phyloP scores from a whole-genome alignment of 768 basidiomycete genomes.

The Lentinula sp. region DNA sequence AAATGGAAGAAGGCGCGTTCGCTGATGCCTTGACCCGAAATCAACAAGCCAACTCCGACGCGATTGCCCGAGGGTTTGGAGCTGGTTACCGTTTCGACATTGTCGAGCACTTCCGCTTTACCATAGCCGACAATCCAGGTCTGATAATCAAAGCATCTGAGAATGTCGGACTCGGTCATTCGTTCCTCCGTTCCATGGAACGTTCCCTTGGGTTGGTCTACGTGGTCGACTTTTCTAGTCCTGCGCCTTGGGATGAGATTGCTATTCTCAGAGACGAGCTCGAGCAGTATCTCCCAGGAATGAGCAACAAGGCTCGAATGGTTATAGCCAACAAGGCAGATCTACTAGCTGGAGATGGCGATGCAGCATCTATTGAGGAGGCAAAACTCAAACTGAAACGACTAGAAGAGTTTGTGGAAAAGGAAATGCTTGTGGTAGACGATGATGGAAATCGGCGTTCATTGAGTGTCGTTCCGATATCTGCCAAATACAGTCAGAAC shows the following conservation, averaged over 20 bases:
- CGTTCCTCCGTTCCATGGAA: slow-evolving; percentile 90
- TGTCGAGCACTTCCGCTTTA: slow-evolving; percentile 81
- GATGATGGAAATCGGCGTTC: slow-evolving; percentile 20
- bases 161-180: slow-evolving; percentile 90
- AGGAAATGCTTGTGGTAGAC: slow-evolving; percentile 30
- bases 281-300: slow-evolving; percentile 72
- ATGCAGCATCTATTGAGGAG: slow-evolving; percentile 39
- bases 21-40: slow-evolving; percentile 48
- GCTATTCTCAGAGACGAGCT: slow-evolving; percentile 72
- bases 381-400: slow-evolving; percentile 51
- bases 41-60: slow-evolving; percentile 18
- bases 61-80: slow-evolving; percentile 10
- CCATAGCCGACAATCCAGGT: slow-evolving; percentile 95
- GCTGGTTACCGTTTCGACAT: slow-evolving; percentile 51
- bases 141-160: slow-evolving; percentile 80
- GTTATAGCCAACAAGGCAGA: slow-evolving; percentile 97
- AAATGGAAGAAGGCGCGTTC: slow-evolving; percentile 46
- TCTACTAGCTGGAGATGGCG: slow-evolving; percentile 52
- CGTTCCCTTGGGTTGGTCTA: slow-evolving; percentile 86
- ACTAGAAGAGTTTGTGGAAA: slow-evolving; percentile 52
- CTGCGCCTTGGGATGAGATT: slow-evolving; percentile 76
- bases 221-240: slow-evolving; percentile 80
- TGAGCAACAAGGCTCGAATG: slow-evolving; percentile 71
- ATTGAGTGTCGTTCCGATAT: slow-evolving; percentile 74
- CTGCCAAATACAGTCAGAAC: slow-evolving; percentile 85